A percentile compares a stretch with the other conserved stretches of the same genome.
These are phyloP conservation scores for Takashimella tepidaria DNA, from an alignment of 1,284 basidiomycete genomes.

Conservation along the genomic window DNA sequence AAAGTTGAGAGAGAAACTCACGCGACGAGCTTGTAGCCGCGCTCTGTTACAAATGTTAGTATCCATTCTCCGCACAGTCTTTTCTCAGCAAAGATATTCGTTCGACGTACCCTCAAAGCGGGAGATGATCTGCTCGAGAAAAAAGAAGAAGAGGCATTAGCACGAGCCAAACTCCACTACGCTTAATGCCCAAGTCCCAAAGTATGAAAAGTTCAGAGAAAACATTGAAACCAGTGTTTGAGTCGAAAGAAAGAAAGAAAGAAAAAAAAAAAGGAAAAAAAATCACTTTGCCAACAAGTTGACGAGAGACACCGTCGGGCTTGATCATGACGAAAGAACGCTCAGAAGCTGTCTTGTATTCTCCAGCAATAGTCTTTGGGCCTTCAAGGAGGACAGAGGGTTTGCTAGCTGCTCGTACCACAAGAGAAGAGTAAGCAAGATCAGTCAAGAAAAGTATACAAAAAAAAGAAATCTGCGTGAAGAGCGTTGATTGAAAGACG, in stretches of 20 bases:
- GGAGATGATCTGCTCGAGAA: constrained; percentile 37
- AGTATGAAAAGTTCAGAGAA: too few species aligned
- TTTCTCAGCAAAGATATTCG: too few species aligned
- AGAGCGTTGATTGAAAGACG: neutral
- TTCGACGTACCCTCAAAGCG: constrained; percentile 38
- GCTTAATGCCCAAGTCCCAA: too few species aligned
- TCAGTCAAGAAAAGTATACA: neutral
- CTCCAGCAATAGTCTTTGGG: constrained; percentile 49
- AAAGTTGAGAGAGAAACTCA: constrained; percentile 13
- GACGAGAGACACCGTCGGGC: constrained; percentile 43
- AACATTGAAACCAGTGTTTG: neutral
- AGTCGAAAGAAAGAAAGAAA: too few species aligned
- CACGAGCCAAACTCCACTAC: too few species aligned
- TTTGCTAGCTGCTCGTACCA: neutral
- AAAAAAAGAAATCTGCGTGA: neutral
- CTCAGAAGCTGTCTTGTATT: constrained; percentile 48
- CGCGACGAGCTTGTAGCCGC: constrained; percentile 47
- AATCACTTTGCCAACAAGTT: constrained; percentile 42
- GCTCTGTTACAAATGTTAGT: constrained; percentile 19
- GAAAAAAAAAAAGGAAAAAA: too few species aligned
- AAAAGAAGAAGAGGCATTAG: constrained; percentile 7
- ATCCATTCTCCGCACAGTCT: too few species aligned
- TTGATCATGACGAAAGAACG: constrained; percentile 51
- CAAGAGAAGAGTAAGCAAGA: neutral
- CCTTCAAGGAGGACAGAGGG: constrained; percentile 39